phyloP scores from a whole-genome alignment of 2,329 filamentous ascomycete genomes.

The Trichoderma asperellum region DNA sequence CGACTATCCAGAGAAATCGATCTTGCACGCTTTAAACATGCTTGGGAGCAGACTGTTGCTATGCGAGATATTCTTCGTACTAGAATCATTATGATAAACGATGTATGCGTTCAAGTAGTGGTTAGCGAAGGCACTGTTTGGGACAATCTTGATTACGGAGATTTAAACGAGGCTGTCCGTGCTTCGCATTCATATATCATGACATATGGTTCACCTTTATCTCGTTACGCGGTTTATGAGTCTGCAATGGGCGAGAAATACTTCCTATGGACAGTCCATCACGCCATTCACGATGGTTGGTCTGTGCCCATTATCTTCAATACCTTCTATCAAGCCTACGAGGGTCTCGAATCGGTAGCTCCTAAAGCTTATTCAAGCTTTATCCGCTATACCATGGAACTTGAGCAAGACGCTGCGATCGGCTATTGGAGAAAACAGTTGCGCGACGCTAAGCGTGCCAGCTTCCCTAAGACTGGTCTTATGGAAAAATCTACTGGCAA shows the following conservation, averaged over 20 bases:
- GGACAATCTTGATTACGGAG: not conserved
- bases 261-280: conserved; percentile 35
- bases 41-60: conserved; percentile 34
- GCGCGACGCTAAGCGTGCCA: conserved; percentile 14
- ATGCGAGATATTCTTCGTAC: conserved; percentile 27
- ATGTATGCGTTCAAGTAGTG: conserved; percentile 28
- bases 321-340: conserved; percentile 25
- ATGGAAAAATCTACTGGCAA: not conserved
- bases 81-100: conserved; percentile 24
- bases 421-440: conserved; percentile 26
- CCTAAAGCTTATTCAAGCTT: conserved; percentile 29
- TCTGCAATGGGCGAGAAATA: conserved; percentile 5
- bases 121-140: not conserved
- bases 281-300: conserved; percentile 36
- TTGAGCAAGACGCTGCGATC: conserved; percentile 1
- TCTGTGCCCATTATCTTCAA: conserved; percentile 20
- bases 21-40: conserved; percentile 36
- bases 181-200: conserved; percentile 3
- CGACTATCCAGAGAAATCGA: conserved; percentile 33
- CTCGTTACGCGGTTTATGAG: conserved; percentile 19
- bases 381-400: conserved; percentile 25
- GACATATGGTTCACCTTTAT: conserved; percentile 21
- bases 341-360: not conserved
- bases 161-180: not conserved
- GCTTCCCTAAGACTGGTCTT: conserved; percentile 18